These are phyloP conservation scores for Colletotrichum sp. DNA, from an alignment of 2,329 filamentous ascomycete species.

Conservation along the genomic window DNA sequence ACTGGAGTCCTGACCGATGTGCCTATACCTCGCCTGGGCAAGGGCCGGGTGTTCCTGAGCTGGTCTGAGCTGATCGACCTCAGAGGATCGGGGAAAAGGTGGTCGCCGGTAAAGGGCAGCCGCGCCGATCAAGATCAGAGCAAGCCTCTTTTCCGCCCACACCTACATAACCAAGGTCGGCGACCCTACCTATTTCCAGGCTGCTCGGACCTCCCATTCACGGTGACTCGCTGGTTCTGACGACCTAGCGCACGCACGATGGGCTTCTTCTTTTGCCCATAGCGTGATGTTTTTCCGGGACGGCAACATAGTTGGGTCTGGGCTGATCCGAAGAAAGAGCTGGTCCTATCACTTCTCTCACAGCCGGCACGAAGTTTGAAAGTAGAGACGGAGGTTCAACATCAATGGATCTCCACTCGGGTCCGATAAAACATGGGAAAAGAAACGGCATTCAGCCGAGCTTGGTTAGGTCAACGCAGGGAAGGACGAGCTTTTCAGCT, in stretches of 20 bases:
- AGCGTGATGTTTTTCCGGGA: background rate
- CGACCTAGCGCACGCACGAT: background rate
- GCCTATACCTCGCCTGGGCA: background rate
- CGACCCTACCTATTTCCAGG: background rate
- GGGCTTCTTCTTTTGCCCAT: background rate
- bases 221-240: background rate
- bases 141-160: background rate
- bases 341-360: background rate
- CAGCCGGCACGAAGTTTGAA: background rate
- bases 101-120: background rate
- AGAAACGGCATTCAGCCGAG: conserved; percentile 8
- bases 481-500: background rate
- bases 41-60: conserved; percentile 4
- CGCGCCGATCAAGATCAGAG: conserved; percentile 17
- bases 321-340: background rate
- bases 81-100: background rate
- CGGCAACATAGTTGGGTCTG: background rate
- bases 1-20: background rate
- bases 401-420: background rate
- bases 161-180: background rate
- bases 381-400: background rate
- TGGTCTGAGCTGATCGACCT: background rate
- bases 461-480: background rate
- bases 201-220: background rate
- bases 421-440: background rate